Base-by-base conservation (phyloP, 2,329 filamentous ascomycete genomes). In the Herpotrichia juniperi region DNA sequence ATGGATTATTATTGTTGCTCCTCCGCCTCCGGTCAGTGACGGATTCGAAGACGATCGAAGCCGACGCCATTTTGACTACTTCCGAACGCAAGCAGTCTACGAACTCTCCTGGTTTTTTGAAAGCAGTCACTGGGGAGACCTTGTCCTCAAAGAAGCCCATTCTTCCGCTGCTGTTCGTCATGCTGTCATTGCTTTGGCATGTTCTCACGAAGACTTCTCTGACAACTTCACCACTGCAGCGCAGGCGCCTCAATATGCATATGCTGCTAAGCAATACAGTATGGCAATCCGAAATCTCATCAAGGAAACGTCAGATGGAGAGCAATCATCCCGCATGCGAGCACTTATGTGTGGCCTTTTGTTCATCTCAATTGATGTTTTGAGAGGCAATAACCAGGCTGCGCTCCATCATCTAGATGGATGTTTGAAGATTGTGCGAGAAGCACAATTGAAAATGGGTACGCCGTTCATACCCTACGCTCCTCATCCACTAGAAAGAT, bases 61-160 rank as follows among this genome's bases (percentile, higher is more conserved):
- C 26, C 49, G 56, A 32, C 58, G 49, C 11, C 57, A 56, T 46
- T 59, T 61, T 32, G 58, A 61, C 25, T 61, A 59, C 35, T 61
- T 61, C 42, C 56, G 56, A 14, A 37, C 43, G 1, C 44, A 53
- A 12, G 54, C 56, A 26, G 54, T 56, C 4, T 50, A 55, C 46
- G 51, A 59, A 22, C 51, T 59, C 6, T 59, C 53, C 5, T 53
- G 56, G 49, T 61, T 59, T 32, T 59, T 59, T 34, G 49, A 59
- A 5, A 51, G 46, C 2, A 34, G 42, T 10, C 12, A 50, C 16
- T 61, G 54, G 58, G 50, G 54, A 12, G 34, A 21, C 8, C 24
- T 57, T 14, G 51, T 61, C 11, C 52, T 61, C 21, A 50, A 54
- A 25, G 46, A 59, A 22, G 31, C 56, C 3, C 51, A 59, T 45